Evolutionary conservation across 345 rosid species (phyloP), one percentile per base, ranked within the genome.

Genomic region (Balakata baccata): DNA sequence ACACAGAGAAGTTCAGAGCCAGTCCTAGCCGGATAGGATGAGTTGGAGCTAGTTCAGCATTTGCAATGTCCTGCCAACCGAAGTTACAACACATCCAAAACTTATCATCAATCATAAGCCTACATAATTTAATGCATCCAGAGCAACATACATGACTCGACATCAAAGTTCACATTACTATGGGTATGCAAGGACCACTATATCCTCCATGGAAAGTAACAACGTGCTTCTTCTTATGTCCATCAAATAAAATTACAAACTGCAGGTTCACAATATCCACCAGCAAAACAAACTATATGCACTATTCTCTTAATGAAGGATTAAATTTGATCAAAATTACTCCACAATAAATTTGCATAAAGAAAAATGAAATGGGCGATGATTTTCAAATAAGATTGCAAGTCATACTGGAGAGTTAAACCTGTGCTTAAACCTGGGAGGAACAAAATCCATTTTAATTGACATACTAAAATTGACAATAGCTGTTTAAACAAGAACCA

Each of bases 11-110:
- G 81, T 88, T 88, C 53, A 88, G 82, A 23, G 93, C 93, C 66
- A 89, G 68, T 64, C 93, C 93, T 54, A 89, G 81, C 69, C 93
- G 84, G 63, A 89, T 87, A 38, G 93, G 93, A 80, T 87, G 93
- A 50, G 93, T 89, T 63, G 93, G 90, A 3, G 93, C 78, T 69
- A 89, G 83, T 76, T 89, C 93, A 74, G 90, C 67, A 71, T 50
- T 79, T 22, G 93, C 93, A 77, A 84, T 84, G 39, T 89, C 93
- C 92, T 89, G 81, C 34, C 76, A 59, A 65, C 29, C 49, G 5
- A 41, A 47, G 11, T 62, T 69, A 29, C 66, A 54, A 7, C 34
- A 60, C 34, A 37, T 11, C 62, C 41, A 46, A 11, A 12, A 64
- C 17, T 34, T 69, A 64, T 47, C 50, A 43, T 43, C 38, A 23